These are phyloP conservation scores for Gonium pectorale DNA, from an alignment of 139 green algal genomes.

Conservation along the genomic window DNA sequence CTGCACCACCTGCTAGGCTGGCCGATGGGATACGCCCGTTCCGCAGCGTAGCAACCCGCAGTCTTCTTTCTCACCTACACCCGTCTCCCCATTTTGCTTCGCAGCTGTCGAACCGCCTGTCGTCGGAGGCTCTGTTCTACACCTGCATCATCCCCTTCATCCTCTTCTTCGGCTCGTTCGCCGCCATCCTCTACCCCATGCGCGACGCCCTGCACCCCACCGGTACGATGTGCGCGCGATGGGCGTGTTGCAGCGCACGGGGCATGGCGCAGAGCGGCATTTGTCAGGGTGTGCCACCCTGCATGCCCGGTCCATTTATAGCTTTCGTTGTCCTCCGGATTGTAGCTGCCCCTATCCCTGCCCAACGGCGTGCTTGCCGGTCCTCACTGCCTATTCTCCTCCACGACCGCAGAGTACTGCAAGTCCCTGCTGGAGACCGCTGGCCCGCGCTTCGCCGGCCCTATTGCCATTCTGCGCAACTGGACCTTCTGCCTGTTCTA, in stretches of 20 bases:
- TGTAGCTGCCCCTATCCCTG: too few species aligned
- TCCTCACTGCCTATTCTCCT: neutral
- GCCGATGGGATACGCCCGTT: too few species aligned
- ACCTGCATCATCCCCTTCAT: conserved; percentile 99
- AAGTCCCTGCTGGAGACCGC: conserved; percentile 80
- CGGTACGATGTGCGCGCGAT: too few species aligned
- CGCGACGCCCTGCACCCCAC: conserved; percentile 92
- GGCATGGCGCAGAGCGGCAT: too few species aligned
- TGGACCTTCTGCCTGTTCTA: conserved; percentile 99
- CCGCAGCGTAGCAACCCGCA: too few species aligned
- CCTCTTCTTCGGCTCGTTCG: conserved; percentile 96
- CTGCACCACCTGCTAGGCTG: too few species aligned
- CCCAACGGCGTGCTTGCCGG: neutral
- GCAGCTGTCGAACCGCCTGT: conserved; percentile 94
- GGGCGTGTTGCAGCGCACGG: neutral
- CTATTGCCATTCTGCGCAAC: conserved; percentile 98
- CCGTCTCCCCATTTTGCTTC: neutral
- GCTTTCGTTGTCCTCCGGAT: too few species aligned
- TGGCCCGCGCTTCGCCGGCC: conserved; percentile 89
- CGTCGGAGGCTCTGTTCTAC: conserved; percentile 95
- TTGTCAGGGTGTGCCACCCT: too few species aligned
- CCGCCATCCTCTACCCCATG: conserved; percentile 96
- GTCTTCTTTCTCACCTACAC: too few species aligned
- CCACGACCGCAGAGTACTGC: conserved; percentile 71
- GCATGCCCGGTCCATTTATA: too few species aligned